Percentiles rank a stretch among this genome's conserved stretches.
Evolutionary conservation across 2,329 filamentous ascomycete species (phyloP).

Genomic region (Chrysosporium queenslandicum): DNA sequence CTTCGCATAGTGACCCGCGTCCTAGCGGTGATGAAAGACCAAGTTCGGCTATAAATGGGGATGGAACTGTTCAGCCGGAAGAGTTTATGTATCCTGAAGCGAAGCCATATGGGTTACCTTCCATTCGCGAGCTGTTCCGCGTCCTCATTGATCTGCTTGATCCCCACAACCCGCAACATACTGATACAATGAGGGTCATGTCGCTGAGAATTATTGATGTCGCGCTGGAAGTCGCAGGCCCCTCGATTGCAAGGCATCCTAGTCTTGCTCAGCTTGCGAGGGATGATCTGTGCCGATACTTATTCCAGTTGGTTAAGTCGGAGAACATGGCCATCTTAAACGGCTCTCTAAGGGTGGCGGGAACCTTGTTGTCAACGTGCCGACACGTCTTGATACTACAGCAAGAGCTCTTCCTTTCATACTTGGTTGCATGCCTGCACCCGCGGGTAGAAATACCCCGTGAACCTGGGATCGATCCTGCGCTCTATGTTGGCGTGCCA

Average conservation of each 20-base stretch:
- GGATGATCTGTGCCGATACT: constrained; percentile 82
- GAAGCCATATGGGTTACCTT: constrained; percentile 84
- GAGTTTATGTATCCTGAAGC: constrained; percentile 48
- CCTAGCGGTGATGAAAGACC: constrained; percentile 28
- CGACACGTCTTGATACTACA: constrained; percentile 85
- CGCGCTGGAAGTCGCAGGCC: constrained; percentile 87
- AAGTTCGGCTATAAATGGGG: constrained; percentile 27
- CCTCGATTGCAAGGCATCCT: constrained; percentile 86
- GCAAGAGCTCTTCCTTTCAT: constrained; percentile 91
- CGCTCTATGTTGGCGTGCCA: constrained; percentile 84
- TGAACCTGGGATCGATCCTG: constrained; percentile 81
- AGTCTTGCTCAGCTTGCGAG: constrained; percentile 78
- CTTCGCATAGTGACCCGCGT: constrained; percentile 24
- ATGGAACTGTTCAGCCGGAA: constrained; percentile 24
- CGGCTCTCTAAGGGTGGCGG: constrained; percentile 82
- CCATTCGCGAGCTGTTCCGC: constrained; percentile 85
- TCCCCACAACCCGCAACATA: constrained; percentile 83
- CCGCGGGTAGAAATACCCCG: constrained; percentile 88
- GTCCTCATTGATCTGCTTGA: constrained; percentile 90
- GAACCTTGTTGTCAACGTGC: constrained; percentile 83
- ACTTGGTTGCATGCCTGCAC: constrained; percentile 86
- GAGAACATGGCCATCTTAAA: constrained; percentile 94
- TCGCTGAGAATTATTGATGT: constrained; percentile 94
- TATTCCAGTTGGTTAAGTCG: constrained; percentile 91
- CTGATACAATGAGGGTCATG: constrained; percentile 94